A percentile compares a stretch with the other conserved stretches of the same genome.
Conservation (phyloP, 768 basidiomycete species). For the Russula dissimulans region DNA sequence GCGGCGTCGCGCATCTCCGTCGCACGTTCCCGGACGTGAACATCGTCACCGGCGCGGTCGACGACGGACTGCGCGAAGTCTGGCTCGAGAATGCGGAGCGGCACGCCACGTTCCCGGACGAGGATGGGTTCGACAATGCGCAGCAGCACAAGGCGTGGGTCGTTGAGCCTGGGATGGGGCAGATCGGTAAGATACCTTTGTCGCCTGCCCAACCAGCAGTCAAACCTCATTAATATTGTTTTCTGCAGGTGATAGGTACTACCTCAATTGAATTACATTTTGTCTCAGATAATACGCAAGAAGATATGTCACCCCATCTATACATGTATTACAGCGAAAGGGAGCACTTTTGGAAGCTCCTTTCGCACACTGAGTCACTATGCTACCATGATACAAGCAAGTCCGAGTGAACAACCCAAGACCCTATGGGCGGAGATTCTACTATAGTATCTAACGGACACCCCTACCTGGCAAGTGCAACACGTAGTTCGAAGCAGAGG, state of each 20-base stretch:
- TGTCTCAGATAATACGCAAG: not conserved
- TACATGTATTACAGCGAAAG: not conserved
- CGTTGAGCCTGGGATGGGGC: constrained; percentile 83
- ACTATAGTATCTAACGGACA: not conserved
- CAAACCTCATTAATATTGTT: not conserved
- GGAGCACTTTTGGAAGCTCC: not conserved
- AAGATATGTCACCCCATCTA: not conserved
- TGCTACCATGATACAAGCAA: not conserved
- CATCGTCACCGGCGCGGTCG: constrained; percentile 78
- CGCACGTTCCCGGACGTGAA: constrained; percentile 79
- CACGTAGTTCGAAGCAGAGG: not conserved
- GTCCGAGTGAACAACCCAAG: not conserved
- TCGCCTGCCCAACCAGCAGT: not conserved
- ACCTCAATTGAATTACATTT: constrained; percentile 21
- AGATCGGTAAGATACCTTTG: constrained; percentile 52
- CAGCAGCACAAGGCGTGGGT: constrained; percentile 63
- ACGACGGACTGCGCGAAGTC: constrained; percentile 64
- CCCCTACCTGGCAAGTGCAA: not conserved
- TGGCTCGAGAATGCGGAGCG: constrained; percentile 51
- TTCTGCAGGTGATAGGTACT: constrained; percentile 34
- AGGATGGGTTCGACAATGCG: constrained; percentile 22
- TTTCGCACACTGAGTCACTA: not conserved
- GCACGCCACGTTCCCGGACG: constrained; percentile 29
- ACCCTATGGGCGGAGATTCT: not conserved
- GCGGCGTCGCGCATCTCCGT: constrained; percentile 69